These are phyloP conservation scores for Funneliformis mosseae DNA, from an alignment of 192 early-diverging fungal species.

Conservation along the genomic window DNA sequence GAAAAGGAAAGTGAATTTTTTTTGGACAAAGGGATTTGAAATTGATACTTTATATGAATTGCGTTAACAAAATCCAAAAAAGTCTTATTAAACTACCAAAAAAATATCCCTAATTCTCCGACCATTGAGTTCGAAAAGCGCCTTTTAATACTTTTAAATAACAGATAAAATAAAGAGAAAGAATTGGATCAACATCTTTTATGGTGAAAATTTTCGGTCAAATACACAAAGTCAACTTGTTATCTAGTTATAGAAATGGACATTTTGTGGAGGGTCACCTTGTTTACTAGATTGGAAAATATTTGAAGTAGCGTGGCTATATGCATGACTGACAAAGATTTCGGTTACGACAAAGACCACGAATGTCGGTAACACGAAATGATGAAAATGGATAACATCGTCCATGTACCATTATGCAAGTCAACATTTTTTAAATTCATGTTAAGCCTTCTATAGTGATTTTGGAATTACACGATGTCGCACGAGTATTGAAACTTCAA, in stretches of 20 bases:
- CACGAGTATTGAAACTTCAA: not conserved
- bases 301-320: not conserved
- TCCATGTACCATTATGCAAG: not conserved
- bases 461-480: not conserved
- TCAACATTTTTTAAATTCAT: not conserved
- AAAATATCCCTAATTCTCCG: conserved; percentile 6
- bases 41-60: not conserved
- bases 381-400: not conserved
- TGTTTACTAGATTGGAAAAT: conserved; percentile 20
- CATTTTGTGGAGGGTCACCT: not conserved
- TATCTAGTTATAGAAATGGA: not conserved
- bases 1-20: not conserved
- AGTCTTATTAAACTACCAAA: conserved; percentile 17
- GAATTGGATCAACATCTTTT: not conserved
- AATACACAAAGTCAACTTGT: conserved; percentile 1
- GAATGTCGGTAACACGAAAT: not conserved
- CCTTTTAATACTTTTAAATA: not conserved
- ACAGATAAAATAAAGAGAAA: conserved; percentile 7
- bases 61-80: not conserved
- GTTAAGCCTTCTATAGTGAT: not conserved
- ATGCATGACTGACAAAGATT: not conserved
- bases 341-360: not conserved
- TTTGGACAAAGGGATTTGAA: not conserved
- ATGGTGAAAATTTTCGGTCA: not conserved
- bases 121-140: not conserved